Conservation (phyloP, 257 asterid species). For the Solanum pinnatisectum region DNA sequence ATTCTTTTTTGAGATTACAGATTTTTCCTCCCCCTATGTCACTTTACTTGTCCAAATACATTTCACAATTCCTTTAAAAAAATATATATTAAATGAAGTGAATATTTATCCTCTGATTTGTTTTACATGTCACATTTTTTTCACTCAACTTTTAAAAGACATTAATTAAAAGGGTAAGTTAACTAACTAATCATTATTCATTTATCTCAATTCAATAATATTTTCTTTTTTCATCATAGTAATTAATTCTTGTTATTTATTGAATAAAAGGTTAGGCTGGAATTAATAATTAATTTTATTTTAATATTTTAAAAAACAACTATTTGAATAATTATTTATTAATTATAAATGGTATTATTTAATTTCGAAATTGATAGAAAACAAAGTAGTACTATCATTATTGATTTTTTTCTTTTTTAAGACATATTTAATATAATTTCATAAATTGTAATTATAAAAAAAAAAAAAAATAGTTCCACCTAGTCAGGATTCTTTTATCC, state of each 20-base stretch:
- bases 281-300: not conserved
- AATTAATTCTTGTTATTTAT: not conserved
- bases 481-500: not conserved
- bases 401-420: not conserved
- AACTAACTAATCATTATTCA: not conserved
- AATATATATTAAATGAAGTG: too few species aligned
- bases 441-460: not conserved
- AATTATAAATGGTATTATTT: not conserved
- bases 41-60: not conserved
- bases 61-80: not conserved
- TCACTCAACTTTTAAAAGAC: not conserved
- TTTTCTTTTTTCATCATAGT: not conserved
- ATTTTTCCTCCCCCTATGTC: not conserved
- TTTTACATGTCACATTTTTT: not conserved
- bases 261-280: not conserved
- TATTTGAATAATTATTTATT: too few species aligned
- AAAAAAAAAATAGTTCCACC: not conserved
- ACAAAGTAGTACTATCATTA: not conserved
- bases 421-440: accelerated
- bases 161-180: not conserved
- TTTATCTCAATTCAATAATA: not conserved
- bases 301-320: not conserved
- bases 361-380: not conserved
- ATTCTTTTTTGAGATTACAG: too few species aligned
- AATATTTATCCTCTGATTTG: not conserved